Base-by-base conservation (phyloP, 139 green algal genomes). In the Chlorella sorokiniana region DNA sequence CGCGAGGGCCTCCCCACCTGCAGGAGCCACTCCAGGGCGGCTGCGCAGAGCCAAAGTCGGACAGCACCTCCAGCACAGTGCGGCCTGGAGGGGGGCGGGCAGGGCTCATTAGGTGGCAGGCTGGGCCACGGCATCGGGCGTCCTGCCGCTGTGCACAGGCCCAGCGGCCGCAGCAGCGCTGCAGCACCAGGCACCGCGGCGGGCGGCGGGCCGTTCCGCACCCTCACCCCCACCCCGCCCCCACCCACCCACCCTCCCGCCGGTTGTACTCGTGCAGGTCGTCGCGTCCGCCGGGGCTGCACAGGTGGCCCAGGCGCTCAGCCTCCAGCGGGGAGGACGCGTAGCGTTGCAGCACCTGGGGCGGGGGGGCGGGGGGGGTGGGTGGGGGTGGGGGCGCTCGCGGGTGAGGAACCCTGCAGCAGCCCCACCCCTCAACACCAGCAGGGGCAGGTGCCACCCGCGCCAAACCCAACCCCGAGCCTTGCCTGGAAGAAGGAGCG, bases 401-500 rank as follows among this genome's bases (percentile, higher is more conserved):
- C n/a, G n/a, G n/a, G n/a, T n/a, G n/a, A n/a, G n/a, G n/a, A n/a
- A n/a, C n/a, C n/a, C n/a, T n/a, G n/a, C n/a, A n/a, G n/a, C n/a
- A n/a, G n/a, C n/a, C n/a, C n/a, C n/a, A n/a, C n/a, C n/a, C n/a
- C n/a, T n/a, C n/a, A n/a, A n/a, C n/a, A n/a, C n/a, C n/a, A n/a
- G n/a, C n/a, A 33, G 56, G 18, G 48, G 14, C 48, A 56, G 48
- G 59, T 67, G 59, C 59, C n/a, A 7, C 16, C 67, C 9, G 54
- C 23, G 68, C n/a, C 16, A 27, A 59, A 7, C 0, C 1, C 22
- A 8, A 38, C 41, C 44, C 23, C 22, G 27, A 77, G n/a, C 65
- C 23, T 14, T n/a, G 93, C 91, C 90, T 98, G 87, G 82, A 99
- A 98, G 69, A 98, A 94, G 82, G 91, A 95, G 22, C 94, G 88